Base-by-base conservation (phyloP, 1,284 basidiomycete species). In the Puccinia horiana region DNA sequence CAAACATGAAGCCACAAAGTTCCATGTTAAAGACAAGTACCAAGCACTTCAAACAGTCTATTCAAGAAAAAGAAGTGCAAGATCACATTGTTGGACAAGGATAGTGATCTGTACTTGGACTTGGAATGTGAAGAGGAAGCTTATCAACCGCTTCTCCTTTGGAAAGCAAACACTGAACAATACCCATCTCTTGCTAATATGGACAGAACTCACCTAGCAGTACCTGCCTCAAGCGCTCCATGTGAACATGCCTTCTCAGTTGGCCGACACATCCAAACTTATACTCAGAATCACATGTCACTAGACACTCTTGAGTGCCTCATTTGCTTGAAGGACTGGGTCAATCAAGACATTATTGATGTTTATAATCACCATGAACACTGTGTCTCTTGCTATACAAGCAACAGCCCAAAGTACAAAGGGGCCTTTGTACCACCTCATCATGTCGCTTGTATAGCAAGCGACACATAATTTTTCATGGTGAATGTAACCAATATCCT, bases 171-270 rank as follows among this genome's bases (percentile, higher is more conserved):
- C 9, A 23, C 47, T 18, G 44, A 16, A 11, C 42, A 52, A 18
- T 42, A 54, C 23, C 77, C 65, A n/a, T n/a, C 61, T 16, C 42
- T 77, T 20, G 75, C 56, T 0, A 61, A 37, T 9, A 44, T 77
- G 37, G 75, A 40, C 3, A 2, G n/a, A 32, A 65, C 35, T 16
- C 65, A 49, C 32, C 35, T 65, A 0, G n/a, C 56, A 44, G 44
- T 77, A 16, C n/a, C n/a, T n/a, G n/a, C n/a, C n/a, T n/a, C n/a
- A n/a, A n/a, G n/a, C n/a, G n/a, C n/a, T n/a, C n/a, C 26, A 58
- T 5, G 58, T 42, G 56, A 77, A 44, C 16, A 40, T 11, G 61
- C 47, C 14, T 77, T 77, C 75, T 77, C 40, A 4, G 40, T 26
- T 12, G 58, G 70, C 23, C 26, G 70, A 4, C 40, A 69, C n/a